These are phyloP conservation scores for Anthoceros angustus DNA, from an alignment of 225 moss, liverwort and hornwort species.

Conservation along the genomic window DNA sequence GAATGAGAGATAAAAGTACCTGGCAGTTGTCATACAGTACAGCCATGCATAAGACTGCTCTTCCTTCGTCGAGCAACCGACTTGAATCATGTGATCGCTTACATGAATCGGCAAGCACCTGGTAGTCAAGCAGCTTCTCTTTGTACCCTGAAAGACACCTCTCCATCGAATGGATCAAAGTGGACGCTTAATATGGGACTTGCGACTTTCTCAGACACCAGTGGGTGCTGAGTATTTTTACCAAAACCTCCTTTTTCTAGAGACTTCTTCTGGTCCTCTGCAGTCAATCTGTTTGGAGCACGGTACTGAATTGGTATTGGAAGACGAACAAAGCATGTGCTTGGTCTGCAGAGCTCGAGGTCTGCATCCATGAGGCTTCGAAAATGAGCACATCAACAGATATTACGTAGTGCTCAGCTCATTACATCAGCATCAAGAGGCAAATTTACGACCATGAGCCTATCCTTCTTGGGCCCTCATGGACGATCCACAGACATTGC, in stretches of 20 bases:
- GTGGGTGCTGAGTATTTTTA: neutral
- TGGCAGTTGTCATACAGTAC: constrained; percentile 79
- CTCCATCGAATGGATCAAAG: neutral
- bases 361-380: neutral
- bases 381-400: neutral
- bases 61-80: constrained; percentile 70
- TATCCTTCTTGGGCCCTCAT: neutral
- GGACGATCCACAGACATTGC: neutral
- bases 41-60: constrained; percentile 56
- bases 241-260: neutral
- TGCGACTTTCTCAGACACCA: neutral
- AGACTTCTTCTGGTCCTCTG: constrained; percentile 4
- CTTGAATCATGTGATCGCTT: constrained; percentile 57
- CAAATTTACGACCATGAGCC: neutral
- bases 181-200: neutral
- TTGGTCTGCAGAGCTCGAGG: constrained; percentile 2
- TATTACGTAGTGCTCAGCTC: neutral
- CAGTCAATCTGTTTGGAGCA: neutral
- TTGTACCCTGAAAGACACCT: neutral
- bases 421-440: neutral
- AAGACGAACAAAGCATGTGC: neutral
- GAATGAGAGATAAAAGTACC: constrained; percentile 15
- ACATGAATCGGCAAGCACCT: constrained; percentile 40
- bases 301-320: neutral
- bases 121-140: neutral